These are phyloP conservation scores for Volutella citrinella DNA, from an alignment of 2,329 filamentous ascomycete genomes.

Conservation along the genomic window DNA sequence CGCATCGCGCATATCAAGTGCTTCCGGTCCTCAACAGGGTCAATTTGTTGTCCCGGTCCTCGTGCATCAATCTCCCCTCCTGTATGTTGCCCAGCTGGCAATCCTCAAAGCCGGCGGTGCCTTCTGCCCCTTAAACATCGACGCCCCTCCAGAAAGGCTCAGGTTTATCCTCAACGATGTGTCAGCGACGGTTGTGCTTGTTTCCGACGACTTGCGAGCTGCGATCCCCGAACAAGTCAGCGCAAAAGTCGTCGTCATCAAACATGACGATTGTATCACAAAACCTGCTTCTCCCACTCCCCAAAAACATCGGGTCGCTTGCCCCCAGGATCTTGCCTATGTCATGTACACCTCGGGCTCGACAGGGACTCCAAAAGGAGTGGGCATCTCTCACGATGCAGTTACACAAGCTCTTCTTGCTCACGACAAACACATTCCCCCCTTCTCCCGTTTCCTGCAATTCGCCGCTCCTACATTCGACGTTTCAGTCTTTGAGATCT, in stretches of 20 bases:
- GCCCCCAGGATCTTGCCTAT: conserved; percentile 63
- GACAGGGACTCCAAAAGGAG: conserved; percentile 85
- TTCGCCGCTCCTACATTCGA: conserved; percentile 93
- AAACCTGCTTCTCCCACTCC: not conserved
- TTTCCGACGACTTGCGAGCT: conserved; percentile 46
- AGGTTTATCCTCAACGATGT: conserved; percentile 81
- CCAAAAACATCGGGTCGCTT: conserved; percentile 15
- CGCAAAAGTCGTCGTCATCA: conserved; percentile 36
- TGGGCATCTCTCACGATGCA: conserved; percentile 75
- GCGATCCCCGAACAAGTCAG: conserved; percentile 33
- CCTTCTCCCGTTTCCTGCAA: conserved; percentile 78
- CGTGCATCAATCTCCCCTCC: conserved; percentile 69
- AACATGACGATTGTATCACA: conserved; percentile 19
- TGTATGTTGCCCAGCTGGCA: conserved; percentile 76
- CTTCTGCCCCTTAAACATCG: conserved; percentile 80
- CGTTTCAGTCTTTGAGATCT: conserved; percentile 92
- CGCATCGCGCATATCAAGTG: conserved; percentile 45
- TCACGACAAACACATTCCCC: conserved; percentile 74
- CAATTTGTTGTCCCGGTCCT: conserved; percentile 69
- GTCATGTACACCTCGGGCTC: conserved; percentile 93
- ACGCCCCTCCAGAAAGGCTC: conserved; percentile 73
- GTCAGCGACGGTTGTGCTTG: conserved; percentile 65
- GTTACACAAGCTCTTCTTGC: conserved; percentile 80
- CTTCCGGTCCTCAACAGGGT: conserved; percentile 5
- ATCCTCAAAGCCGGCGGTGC: conserved; percentile 78